Conservation (phyloP, 2,329 filamentous ascomycete genomes). For the Tolypocladium capitatum region DNA sequence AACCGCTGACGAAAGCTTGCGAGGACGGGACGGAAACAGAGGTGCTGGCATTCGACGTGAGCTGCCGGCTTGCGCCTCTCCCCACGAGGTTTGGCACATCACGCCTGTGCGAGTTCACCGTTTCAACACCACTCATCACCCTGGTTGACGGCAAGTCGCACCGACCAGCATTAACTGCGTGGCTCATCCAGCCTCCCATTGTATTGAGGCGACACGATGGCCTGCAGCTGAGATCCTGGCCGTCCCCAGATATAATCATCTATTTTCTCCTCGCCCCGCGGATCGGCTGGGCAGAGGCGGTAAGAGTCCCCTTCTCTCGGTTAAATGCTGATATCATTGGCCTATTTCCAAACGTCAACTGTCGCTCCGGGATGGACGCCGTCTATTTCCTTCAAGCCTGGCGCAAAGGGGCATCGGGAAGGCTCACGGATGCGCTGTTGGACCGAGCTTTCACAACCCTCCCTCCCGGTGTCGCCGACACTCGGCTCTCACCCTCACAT, state of each 20-base stretch:
- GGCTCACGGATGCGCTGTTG: neutral
- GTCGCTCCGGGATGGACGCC: neutral
- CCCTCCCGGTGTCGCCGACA: conserved; percentile 2
- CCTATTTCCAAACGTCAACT: neutral
- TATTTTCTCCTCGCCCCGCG: conserved; percentile 2
- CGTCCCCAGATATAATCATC: conserved; percentile 1
- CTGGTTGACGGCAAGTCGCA: conserved; percentile 5
- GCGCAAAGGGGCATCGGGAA: neutral
- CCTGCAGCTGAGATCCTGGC: conserved; percentile 4
- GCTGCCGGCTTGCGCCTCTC: neutral
- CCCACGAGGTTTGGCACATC: neutral
- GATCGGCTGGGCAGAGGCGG: conserved; percentile 1
- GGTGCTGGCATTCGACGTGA: neutral
- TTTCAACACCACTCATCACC: conserved; percentile 1
- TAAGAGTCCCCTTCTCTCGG: conserved; percentile 3
- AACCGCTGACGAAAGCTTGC: neutral
- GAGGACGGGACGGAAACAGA: neutral
- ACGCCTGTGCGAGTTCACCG: neutral
- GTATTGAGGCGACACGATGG: conserved; percentile 1
- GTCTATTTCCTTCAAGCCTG: neutral
- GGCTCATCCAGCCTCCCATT: neutral
- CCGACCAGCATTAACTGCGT: conserved; percentile 5
- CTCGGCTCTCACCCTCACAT: neutral
- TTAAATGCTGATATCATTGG: conserved; percentile 5
- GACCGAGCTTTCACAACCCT: neutral